A percentile compares a stretch with the other conserved stretches of the same genome.
Evolutionary conservation across 768 basidiomycete species (phyloP).

Genomic region (Amanita polypyramis): DNA sequence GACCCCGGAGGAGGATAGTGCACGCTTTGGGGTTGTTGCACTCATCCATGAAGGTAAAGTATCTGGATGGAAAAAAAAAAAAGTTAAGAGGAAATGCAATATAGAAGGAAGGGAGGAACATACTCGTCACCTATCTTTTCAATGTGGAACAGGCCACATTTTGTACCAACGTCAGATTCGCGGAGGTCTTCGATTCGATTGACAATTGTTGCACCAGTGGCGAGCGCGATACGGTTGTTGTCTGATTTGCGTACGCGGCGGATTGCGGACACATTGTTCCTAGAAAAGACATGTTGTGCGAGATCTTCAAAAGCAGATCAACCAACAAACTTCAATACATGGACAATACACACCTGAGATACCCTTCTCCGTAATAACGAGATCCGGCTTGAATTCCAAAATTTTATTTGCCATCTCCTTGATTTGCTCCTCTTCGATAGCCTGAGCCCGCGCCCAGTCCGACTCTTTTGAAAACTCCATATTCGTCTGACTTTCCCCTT

Average conservation of each 20-base stretch:
- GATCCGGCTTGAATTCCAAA: conserved; percentile 88
- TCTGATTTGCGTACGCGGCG: conserved; percentile 98
- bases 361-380: conserved; percentile 97
- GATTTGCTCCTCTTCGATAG: conserved; percentile 96
- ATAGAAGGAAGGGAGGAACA: conserved; percentile 15
- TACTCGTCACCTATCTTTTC: conserved; percentile 97
- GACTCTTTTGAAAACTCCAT: conserved; percentile 94
- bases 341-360: conserved; percentile 62
- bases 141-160: conserved; percentile 92
- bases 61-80: conserved; percentile 32
- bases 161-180: conserved; percentile 83
- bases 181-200: conserved; percentile 93
- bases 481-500: conserved; percentile 96
- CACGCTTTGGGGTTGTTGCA: conserved; percentile 90
- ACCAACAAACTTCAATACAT: neutral
- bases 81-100: neutral
- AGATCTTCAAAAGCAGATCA: conserved; percentile 38
- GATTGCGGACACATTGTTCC: conserved; percentile 83
- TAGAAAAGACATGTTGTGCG: conserved; percentile 84
- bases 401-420: conserved; percentile 77
- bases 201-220: conserved; percentile 92
- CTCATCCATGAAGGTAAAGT: conserved; percentile 95
- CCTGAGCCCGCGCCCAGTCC: conserved; percentile 87
- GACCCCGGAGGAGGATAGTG: conserved; percentile 94
- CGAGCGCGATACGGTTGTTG: conserved; percentile 96